phyloP scores from a whole-genome alignment of 768 basidiomycete species.

The Boletus rubescentipes region DNA sequence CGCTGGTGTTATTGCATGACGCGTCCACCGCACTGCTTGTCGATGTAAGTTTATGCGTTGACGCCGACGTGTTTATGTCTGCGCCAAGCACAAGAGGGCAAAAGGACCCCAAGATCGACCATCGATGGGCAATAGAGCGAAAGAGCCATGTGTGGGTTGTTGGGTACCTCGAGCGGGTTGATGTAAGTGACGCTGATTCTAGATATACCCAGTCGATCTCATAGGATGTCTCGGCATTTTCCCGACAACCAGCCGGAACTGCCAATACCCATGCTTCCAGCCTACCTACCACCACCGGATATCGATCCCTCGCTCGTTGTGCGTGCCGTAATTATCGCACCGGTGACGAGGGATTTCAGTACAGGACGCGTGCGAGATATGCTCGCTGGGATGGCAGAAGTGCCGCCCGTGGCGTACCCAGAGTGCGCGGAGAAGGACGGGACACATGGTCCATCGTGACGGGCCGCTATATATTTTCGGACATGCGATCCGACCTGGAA shows the following conservation, averaged over 20 bases:
- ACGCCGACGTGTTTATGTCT: conserved; percentile 26
- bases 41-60: conserved; percentile 54
- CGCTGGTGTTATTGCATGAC: conserved; percentile 49
- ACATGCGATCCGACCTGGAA: conserved; percentile 16
- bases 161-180: conserved; percentile 54
- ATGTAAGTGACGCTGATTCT: conserved; percentile 35
- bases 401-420: conserved; percentile 23
- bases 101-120: conserved; percentile 13
- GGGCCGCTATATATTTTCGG: conserved; percentile 12
- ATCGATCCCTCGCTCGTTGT: conserved; percentile 48
- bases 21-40: conserved; percentile 52
- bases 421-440: conserved; percentile 6
- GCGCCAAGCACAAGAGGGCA: conserved; percentile 1
- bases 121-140: conserved; percentile 53
- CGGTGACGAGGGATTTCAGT: conserved; percentile 46
- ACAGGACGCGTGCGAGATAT: conserved; percentile 22
- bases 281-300: conserved; percentile 38
- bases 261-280: conserved; percentile 43
- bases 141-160: conserved; percentile 52
- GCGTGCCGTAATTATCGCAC: conserved; percentile 52
- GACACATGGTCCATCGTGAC: conserved; percentile 1
- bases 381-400: conserved; percentile 21
- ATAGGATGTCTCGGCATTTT: conserved; percentile 15
- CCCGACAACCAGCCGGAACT: conserved; percentile 35
- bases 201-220: conserved; percentile 12